These are phyloP conservation scores for Neofusicoccum ribis DNA, from an alignment of 2,329 filamentous ascomycete genomes.

Conservation along the genomic window DNA sequence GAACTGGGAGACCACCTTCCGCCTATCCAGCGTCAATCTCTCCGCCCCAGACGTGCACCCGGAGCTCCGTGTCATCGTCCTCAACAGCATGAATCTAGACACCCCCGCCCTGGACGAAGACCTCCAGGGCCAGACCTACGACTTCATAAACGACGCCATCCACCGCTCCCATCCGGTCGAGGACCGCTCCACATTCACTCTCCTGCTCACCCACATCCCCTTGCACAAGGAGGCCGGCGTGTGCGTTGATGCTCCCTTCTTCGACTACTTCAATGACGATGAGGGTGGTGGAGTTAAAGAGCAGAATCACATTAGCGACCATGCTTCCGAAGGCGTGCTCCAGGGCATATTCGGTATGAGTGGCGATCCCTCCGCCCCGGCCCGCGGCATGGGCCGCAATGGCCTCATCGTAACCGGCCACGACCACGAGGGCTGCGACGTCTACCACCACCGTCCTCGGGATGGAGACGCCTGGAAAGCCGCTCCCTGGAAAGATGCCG, in stretches of 20 bases:
- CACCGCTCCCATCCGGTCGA: slow-evolving; percentile 59
- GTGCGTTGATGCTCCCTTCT: slow-evolving; percentile 82
- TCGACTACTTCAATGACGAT: slow-evolving; percentile 70
- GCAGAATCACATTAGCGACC: slow-evolving; percentile 82
- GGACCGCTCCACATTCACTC: slow-evolving; percentile 67
- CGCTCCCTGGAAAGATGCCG: slow-evolving; percentile 22
- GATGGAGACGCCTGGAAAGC: slow-evolving; percentile 18
- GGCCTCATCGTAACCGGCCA: slow-evolving; percentile 90
- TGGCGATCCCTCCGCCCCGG: slow-evolving; percentile 59
- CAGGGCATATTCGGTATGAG: slow-evolving; percentile 82
- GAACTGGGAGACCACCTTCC: slow-evolving; percentile 84
- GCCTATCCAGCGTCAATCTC: slow-evolving; percentile 28
- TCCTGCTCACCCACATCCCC: slow-evolving; percentile 90
- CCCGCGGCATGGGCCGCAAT: slow-evolving; percentile 64
- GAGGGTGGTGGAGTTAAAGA: slow-evolving; percentile 74
- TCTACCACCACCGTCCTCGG: slow-evolving; percentile 64
- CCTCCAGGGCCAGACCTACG: slow-evolving; percentile 75
- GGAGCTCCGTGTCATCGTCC: slow-evolving; percentile 76
- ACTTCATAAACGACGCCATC: slow-evolving; percentile 72
- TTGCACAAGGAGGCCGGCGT: slow-evolving; percentile 79
- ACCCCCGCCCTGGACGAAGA: slow-evolving; percentile 68
- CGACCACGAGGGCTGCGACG: slow-evolving; percentile 93
- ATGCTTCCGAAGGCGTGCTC: slow-evolving; percentile 69
- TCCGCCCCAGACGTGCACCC: slow-evolving; percentile 44
- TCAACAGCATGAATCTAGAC: slow-evolving; percentile 95